These are phyloP conservation scores for Actinidia chinensis DNA, from an alignment of 179 eudicot genomes.

Conservation along the genomic window DNA sequence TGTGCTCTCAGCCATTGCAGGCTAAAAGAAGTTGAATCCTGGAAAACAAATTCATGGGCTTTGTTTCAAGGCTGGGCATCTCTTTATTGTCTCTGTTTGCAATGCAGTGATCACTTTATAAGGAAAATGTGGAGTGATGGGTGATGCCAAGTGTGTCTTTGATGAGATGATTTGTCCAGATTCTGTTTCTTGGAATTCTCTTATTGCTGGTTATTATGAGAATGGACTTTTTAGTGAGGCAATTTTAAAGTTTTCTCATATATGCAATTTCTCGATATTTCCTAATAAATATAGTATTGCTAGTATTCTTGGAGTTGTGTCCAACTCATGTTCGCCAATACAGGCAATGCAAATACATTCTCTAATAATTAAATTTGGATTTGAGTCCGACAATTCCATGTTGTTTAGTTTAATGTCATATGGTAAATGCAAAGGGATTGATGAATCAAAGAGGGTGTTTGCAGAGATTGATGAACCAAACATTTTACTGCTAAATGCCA, in stretches of 20 bases:
- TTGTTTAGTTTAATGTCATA: conserved; percentile 54
- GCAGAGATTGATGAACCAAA: conserved; percentile 33
- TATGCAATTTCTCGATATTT: conserved; percentile 46
- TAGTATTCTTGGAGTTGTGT: conserved; percentile 46
- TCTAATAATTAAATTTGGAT: conserved; percentile 40
- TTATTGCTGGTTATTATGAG: conserved; percentile 54
- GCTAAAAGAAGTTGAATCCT: conserved; percentile 26
- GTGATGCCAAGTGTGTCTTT: conserved; percentile 54
- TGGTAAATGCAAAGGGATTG: conserved; percentile 56
- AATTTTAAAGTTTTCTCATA: conserved; percentile 34
- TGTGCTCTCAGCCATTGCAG: conserved; percentile 35
- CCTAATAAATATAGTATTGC: conserved; percentile 54
- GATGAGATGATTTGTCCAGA: conserved; percentile 56
- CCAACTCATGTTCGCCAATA: conserved; percentile 34
- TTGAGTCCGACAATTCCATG: conserved; percentile 41
- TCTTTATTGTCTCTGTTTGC: conserved; percentile 40
- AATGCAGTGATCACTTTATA: conserved; percentile 55
- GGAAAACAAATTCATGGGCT: conserved; percentile 57
- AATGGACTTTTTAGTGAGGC: conserved; percentile 51
- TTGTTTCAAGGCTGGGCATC: conserved; percentile 50
- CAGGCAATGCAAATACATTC: conserved; percentile 48
- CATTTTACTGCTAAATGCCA: conserved; percentile 56
- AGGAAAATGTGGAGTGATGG: conserved; percentile 44
- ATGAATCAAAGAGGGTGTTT: conserved; percentile 46
- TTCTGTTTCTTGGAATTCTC: conserved; percentile 58